A percentile compares a stretch with the other conserved stretches of the same genome.
These are phyloP conservation scores for Aquilaria agallochum DNA, from an alignment of 441 rosid genomes.

Conservation along the genomic window DNA sequence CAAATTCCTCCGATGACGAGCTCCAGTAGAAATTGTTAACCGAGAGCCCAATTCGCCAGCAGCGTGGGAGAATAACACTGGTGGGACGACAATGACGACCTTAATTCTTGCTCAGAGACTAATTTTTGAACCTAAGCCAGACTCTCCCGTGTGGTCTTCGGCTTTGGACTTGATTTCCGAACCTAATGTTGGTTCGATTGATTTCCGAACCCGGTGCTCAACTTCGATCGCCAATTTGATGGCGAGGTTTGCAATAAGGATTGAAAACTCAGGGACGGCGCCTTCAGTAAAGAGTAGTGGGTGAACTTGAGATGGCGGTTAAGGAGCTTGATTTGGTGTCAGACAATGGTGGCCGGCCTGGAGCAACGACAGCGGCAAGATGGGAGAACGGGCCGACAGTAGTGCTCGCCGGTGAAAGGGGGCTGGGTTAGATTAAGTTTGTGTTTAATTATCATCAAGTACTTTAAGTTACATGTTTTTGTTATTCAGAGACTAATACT, in stretches of 20 bases:
- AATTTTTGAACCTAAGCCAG: slow-evolving; percentile 24
- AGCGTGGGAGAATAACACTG: slow-evolving; percentile 47
- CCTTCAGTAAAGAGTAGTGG: slow-evolving; percentile 41
- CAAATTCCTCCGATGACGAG: slow-evolving; percentile 73
- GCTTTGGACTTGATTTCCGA: slow-evolving; percentile 30
- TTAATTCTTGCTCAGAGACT: slow-evolving; percentile 62
- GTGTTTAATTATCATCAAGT: no score
- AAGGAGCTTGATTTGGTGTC: no score
- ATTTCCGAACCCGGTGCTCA: slow-evolving; percentile 35
- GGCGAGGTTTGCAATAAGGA: slow-evolving; percentile 45
- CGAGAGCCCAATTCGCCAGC: slow-evolving; percentile 45
- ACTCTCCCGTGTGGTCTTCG: slow-evolving; percentile 9
- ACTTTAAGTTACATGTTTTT: no score
- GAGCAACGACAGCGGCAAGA: no score
- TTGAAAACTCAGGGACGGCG: slow-evolving; percentile 39
- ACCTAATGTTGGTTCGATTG: slow-evolving; percentile 26
- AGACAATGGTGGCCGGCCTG: no score
- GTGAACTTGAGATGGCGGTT: slow-evolving; percentile 30
- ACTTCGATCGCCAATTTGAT: slow-evolving; percentile 41
- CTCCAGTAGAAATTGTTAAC: slow-evolving; percentile 44
- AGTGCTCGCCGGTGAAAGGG: no score
- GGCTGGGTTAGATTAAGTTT: no score
- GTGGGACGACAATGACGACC: slow-evolving; percentile 57
- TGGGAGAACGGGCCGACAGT: no score
- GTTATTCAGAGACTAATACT: no score